These are phyloP conservation scores for Orbilia ellipsospora DNA, from an alignment of 2,329 filamentous ascomycete species.

Conservation along the genomic window DNA sequence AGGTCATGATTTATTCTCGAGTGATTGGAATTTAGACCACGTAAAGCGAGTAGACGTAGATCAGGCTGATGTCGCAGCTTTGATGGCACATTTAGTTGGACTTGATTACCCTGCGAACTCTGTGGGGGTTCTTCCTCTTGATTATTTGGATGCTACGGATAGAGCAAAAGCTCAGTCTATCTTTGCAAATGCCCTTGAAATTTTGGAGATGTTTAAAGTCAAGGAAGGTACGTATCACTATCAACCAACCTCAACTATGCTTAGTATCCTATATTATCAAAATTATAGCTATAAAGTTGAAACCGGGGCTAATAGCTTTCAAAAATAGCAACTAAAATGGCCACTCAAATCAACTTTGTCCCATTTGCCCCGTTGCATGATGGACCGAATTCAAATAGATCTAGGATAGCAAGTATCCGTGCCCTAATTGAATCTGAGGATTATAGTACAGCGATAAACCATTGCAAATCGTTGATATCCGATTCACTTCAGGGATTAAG, in stretches of 20 bases:
- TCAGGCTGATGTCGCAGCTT: slow-evolving; percentile 91
- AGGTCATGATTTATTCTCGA: slow-evolving; percentile 91
- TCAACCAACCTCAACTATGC: background rate
- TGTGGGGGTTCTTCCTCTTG: slow-evolving; percentile 88
- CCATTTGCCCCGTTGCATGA: slow-evolving; percentile 78
- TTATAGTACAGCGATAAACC: slow-evolving; percentile 80
- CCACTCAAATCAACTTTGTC: slow-evolving; percentile 78
- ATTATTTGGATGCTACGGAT: slow-evolving; percentile 78
- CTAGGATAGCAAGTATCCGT: slow-evolving; percentile 60
- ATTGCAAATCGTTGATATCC: slow-evolving; percentile 80
- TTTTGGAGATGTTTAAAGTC: slow-evolving; percentile 94
- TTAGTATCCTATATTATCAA: background rate
- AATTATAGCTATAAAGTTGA: background rate
- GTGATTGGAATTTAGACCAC: slow-evolving; percentile 84
- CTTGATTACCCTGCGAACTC: slow-evolving; percentile 94
- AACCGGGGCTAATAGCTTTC: background rate
- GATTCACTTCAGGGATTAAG: slow-evolving; percentile 82
- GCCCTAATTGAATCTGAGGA: slow-evolving; percentile 73
- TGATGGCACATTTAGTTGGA: slow-evolving; percentile 93
- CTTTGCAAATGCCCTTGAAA: slow-evolving; percentile 83
- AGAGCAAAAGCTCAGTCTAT: slow-evolving; percentile 85
- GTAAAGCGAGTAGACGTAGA: slow-evolving; percentile 88
- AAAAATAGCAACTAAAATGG: slow-evolving; percentile 73
- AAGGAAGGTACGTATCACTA: slow-evolving; percentile 72
- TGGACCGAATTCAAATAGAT: slow-evolving; percentile 52